Evolutionary conservation across 148 eudicot species (phyloP).

Genomic region (Hydrangea macrophylla): DNA sequence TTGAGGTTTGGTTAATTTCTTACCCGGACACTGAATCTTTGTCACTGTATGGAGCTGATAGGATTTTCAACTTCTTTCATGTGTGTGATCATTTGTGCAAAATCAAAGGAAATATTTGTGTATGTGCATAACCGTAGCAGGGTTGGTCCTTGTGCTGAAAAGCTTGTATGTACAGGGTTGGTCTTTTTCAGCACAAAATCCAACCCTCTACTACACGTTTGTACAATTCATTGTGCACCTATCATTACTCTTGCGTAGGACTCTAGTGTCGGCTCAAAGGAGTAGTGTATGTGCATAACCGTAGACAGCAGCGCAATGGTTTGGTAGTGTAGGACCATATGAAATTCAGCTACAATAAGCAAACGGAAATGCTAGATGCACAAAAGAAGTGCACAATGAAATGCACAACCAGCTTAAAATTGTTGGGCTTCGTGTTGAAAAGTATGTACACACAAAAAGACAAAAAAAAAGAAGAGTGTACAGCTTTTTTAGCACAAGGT

Average conservation of each 20-base stretch:
- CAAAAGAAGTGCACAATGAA: too few relatives aligned
- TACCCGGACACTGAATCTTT: neutral
- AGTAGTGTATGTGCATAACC: slow-evolving; percentile 1
- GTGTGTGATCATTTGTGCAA: neutral
- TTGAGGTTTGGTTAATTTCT: neutral
- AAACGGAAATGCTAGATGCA: too few relatives aligned
- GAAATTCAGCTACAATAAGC: slow-evolving; percentile 2
- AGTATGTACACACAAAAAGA: too few relatives aligned
- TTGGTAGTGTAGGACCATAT: neutral
- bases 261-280: neutral
- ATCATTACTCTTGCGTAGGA: too few relatives aligned
- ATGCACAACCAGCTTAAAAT: too few relatives aligned
- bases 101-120: neutral
- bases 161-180: too few relatives aligned
- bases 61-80: neutral
- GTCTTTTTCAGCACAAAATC: too few relatives aligned
- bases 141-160: neutral
- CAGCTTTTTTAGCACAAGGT: too few relatives aligned
- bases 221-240: neutral
- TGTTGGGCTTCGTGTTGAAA: too few relatives aligned
- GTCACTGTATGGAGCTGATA: neutral
- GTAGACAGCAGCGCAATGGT: slow-evolving; percentile 1
- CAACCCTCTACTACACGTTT: neutral
- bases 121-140: neutral
- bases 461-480: too few relatives aligned